These are phyloP conservation scores for Xylaria sp. DNA, from an alignment of 2,329 filamentous ascomycete genomes.

Conservation along the genomic window DNA sequence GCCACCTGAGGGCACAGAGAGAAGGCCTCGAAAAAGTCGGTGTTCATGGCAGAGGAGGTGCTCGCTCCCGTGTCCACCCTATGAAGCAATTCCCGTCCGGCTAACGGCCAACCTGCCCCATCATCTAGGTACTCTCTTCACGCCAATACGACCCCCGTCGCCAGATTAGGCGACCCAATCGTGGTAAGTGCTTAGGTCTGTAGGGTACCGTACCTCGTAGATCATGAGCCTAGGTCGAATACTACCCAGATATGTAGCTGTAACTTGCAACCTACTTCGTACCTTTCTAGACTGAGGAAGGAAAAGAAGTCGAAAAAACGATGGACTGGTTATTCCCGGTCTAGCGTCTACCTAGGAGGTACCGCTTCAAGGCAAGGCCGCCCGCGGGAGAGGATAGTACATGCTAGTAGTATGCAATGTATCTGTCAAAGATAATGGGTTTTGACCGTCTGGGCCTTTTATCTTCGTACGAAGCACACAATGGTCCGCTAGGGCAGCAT, in stretches of 20 bases:
- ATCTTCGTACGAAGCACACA: neutral
- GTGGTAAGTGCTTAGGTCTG: slow-evolving; percentile 2
- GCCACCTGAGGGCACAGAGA: neutral
- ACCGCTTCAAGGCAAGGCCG: neutral
- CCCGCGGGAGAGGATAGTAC: neutral
- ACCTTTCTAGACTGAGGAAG: neutral
- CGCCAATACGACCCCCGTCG: slow-evolving; percentile 10
- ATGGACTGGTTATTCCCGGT: slow-evolving; percentile 14
- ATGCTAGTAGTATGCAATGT: neutral
- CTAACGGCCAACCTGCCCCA: slow-evolving; percentile 7
- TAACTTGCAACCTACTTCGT: neutral
- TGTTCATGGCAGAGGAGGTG: neutral
- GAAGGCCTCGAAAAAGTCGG: slow-evolving; percentile 3
- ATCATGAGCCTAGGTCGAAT: slow-evolving; percentile 2
- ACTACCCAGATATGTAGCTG: neutral
- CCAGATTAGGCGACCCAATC: slow-evolving; percentile 4
- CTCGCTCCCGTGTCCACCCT: neutral
- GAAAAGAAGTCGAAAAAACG: neutral
- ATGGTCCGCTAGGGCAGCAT: neutral
- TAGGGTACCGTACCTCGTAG: neutral
- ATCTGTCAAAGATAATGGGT: neutral
- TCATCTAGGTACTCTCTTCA: neutral
- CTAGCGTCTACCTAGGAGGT: neutral
- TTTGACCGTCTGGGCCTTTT: neutral
- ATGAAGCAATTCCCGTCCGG: slow-evolving; percentile 9